Base-by-base conservation (phyloP, 805 yeast species). In the Starmerella roubikii region DNA sequence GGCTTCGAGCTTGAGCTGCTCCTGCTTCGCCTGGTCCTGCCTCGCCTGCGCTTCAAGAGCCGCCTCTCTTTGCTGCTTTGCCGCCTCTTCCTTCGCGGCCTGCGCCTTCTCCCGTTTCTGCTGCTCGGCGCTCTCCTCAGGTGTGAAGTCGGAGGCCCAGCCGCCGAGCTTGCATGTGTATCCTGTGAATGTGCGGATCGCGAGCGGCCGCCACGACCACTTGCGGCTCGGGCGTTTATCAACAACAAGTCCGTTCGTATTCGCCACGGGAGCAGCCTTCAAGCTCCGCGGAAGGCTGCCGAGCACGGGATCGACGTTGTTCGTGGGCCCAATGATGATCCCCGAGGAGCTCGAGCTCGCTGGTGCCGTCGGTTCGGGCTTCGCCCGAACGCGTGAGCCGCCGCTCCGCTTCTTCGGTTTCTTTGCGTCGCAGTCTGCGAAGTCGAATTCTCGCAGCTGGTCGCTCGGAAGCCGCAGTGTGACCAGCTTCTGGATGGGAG, bases 181-280 rank as follows among this genome's bases (percentile, higher is more conserved):
- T 4, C 73, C 72, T 0, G 74, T 67, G 44, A 70, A 69, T 20
- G 66, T 59, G 40, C 60, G 62, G 28, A 70, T 50, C 11, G 53
- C 52, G 9, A 68, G 38, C 1, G 64, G 64, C 33, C 54, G 51
- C 42, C 62, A 61, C 9, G 40, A 44, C 76, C 76, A 70, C 40
- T 56, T 57, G 33, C 74, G 55, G 34, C 66, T 61, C 15, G 65
- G 64, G 27, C 51, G 56, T 3, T 67, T 60, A 44, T 69, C 72
- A 22, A 70, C 51, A 1, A 58, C 63, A 23, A 69, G 42, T 25
- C 59, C 44, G 19, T 53, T 44, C 25, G 63, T 62, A 38, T 60
- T 60, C 11, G 59, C 59, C 3, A 33, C 40, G 12, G 51, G 51
- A 26, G 51, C 51, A 3, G 51, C 43, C 38, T 42, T 42, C 28